Evolutionary conservation across 139 green algal species (phyloP).

Genomic region (Micractinium conductrix): DNA sequence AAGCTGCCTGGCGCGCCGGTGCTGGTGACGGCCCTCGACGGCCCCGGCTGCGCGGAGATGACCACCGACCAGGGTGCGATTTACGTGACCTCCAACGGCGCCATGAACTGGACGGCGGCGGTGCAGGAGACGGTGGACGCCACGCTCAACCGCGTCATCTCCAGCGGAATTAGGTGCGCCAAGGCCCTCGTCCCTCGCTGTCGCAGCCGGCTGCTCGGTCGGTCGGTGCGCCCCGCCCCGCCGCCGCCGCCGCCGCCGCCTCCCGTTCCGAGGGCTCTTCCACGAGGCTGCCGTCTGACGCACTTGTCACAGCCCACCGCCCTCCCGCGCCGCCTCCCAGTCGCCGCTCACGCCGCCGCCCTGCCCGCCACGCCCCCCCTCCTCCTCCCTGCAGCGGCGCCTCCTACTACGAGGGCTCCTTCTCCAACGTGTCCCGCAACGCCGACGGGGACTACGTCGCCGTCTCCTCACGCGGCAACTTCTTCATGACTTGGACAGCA

Average conservation of each 20-base stretch:
- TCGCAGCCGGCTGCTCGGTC: no score
- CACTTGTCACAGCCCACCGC: no score
- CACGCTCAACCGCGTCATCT: constrained; percentile 93
- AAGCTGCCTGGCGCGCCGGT: constrained; percentile 93
- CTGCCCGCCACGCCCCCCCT: not conserved
- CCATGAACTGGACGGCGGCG: constrained; percentile 95
- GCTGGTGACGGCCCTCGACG: constrained; percentile 77
- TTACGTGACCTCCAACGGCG: constrained; percentile 96
- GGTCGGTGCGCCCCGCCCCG: no score
- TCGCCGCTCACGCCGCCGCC: no score
- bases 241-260: no score
- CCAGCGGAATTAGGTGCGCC: constrained; percentile 77
- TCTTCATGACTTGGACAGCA: constrained; percentile 98
- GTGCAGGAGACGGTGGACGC: constrained; percentile 99
- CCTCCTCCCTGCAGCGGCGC: constrained; percentile 69
- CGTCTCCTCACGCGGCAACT: constrained; percentile 96
- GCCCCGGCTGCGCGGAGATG: constrained; percentile 91
- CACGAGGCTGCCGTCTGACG: no score
- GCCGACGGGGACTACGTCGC: constrained; percentile 90
- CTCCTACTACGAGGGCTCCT: constrained; percentile 97
- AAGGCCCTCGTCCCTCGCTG: no score
- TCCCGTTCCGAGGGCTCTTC: no score
- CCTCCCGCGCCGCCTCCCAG: no score
- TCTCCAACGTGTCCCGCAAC: constrained; percentile 89
- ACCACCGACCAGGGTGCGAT: constrained; percentile 97